These are phyloP conservation scores for Pleomassaria siparia DNA, from an alignment of 2,329 filamentous ascomycete species.

Conservation along the genomic window DNA sequence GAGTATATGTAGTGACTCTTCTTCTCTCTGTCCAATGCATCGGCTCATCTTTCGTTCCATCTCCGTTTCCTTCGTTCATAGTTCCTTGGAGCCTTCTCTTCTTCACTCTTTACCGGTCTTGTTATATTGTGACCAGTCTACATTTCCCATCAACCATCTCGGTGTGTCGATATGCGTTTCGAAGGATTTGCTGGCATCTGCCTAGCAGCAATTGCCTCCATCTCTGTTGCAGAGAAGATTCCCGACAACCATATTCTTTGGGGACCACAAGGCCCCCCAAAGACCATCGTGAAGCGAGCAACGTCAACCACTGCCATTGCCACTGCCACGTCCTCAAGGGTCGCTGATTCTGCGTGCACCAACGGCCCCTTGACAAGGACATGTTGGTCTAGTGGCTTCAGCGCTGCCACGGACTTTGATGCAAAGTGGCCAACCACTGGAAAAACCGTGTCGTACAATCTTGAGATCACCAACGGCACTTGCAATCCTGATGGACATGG, in stretches of 20 bases:
- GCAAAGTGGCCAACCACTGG: slow-evolving; percentile 41
- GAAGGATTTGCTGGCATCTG: slow-evolving; percentile 9
- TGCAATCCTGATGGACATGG: slow-evolving; percentile 28
- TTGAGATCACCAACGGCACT: slow-evolving; percentile 41
- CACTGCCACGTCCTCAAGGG: slow-evolving; percentile 13
- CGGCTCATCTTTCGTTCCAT: background rate
- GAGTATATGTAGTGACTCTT: slow-evolving; percentile 5
- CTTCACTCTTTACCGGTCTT: background rate
- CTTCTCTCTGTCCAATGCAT: background rate
- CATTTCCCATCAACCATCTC: background rate
- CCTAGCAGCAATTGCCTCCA: slow-evolving; percentile 18
- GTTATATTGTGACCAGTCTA: background rate
- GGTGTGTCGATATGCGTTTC: slow-evolving; percentile 15
- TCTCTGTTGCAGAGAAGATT: slow-evolving; percentile 15
- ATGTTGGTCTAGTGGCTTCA: slow-evolving; percentile 44
- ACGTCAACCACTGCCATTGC: slow-evolving; percentile 11
- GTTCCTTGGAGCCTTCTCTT: background rate
- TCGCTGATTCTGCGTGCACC: slow-evolving; percentile 33
- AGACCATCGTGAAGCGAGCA: slow-evolving; percentile 10
- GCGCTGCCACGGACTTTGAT: slow-evolving; percentile 45
- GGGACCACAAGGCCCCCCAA: slow-evolving; percentile 20
- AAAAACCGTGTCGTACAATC: slow-evolving; percentile 35
- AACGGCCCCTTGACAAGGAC: slow-evolving; percentile 39
- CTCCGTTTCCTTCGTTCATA: background rate
- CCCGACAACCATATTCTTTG: slow-evolving; percentile 22